Conservation (phyloP, 805 yeast genomes). For the Metschnikowia amazonensis region DNA sequence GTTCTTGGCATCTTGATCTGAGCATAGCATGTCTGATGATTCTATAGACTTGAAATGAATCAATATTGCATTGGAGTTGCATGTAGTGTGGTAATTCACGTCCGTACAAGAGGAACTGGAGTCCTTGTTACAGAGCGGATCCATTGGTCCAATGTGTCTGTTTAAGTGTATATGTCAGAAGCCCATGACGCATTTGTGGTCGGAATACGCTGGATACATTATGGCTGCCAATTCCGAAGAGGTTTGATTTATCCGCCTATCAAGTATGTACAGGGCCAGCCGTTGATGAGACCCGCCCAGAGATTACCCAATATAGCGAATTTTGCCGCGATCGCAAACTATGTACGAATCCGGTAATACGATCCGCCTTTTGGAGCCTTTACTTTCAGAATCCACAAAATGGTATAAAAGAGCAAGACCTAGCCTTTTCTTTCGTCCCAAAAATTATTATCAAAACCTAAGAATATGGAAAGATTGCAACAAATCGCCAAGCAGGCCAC, state of each 20-base stretch:
- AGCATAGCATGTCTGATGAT: neutral
- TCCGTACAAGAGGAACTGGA: neutral
- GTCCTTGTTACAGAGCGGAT: neutral
- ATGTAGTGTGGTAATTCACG: neutral
- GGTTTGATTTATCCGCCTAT: slow-evolving; percentile 2
- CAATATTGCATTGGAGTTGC: neutral
- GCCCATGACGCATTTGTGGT: neutral
- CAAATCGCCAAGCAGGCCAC: slow-evolving; percentile 62
- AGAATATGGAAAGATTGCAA: slow-evolving; percentile 57
- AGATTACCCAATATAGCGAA: slow-evolving; percentile 1
- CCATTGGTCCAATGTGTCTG: neutral
- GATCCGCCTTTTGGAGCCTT: slow-evolving; percentile 1
- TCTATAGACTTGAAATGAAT: neutral
- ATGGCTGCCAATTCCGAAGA: neutral
- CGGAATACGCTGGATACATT: neutral
- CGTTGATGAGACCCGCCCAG: neutral
- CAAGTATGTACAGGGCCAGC: neutral
- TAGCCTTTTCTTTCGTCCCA: neutral
- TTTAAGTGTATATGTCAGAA: neutral
- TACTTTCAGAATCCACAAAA: neutral
- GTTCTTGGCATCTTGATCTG: slow-evolving; percentile 5
- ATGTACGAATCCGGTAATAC: neutral
- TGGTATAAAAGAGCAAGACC: neutral
- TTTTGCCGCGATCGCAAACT: slow-evolving; percentile 4
- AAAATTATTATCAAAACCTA: neutral